phyloP scores from a whole-genome alignment of 2,329 filamentous ascomycete species.

The Metarhizium robertsii region DNA sequence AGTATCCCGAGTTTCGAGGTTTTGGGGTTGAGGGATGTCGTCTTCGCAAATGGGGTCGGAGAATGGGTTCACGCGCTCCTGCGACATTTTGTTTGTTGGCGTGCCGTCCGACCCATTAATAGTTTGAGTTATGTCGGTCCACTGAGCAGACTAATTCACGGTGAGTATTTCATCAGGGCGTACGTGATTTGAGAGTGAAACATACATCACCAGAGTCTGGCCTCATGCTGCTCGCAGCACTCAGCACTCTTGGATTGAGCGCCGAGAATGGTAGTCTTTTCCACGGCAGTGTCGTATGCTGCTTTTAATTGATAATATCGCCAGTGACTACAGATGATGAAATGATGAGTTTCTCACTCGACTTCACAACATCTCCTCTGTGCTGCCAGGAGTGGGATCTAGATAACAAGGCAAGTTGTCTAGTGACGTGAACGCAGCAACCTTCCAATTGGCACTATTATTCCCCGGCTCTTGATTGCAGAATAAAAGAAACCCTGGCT shows the following conservation, averaged over 20 bases:
- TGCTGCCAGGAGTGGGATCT: too few relatives aligned
- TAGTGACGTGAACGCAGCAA: neutral
- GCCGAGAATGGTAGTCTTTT: neutral
- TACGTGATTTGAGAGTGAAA: neutral
- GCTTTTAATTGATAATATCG: neutral
- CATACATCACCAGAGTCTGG: constrained; percentile 1
- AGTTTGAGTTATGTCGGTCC: constrained; percentile 2
- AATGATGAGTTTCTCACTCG: neutral
- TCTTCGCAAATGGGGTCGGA: constrained; percentile 5
- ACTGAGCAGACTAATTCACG: constrained; percentile 1
- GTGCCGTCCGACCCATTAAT: neutral
- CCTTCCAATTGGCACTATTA: neutral
- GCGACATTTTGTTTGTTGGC: neutral
- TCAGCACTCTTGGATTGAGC: neutral
- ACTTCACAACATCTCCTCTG: neutral
- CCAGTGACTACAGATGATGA: neutral
- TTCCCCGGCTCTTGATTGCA: neutral
- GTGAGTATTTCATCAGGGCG: neutral
- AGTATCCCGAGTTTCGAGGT: neutral
- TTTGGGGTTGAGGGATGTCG: constrained; percentile 3
- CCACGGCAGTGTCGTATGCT: neutral
- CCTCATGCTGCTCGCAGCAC: neutral
- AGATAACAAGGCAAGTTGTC: neutral
- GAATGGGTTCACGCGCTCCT: constrained; percentile 2
- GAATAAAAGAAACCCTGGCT: neutral